Conservation (phyloP, 345 rosid species). For the Luvunga scandens region DNA sequence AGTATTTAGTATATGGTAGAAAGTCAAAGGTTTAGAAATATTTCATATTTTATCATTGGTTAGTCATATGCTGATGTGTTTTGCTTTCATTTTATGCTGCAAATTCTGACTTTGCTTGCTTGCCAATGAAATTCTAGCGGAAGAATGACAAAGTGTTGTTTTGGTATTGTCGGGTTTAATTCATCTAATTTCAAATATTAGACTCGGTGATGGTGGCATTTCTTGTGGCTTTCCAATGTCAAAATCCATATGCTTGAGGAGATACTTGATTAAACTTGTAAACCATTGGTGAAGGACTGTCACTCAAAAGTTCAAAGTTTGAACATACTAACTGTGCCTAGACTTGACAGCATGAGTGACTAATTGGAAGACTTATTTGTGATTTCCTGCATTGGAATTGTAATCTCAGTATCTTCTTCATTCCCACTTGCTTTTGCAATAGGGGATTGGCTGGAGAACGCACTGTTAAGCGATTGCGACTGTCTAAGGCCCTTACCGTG, state of each 20-base stretch:
- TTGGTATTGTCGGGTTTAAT: not conserved
- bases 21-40: not conserved
- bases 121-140: not conserved
- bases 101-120: not conserved
- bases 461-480: slow-evolving; percentile 81
- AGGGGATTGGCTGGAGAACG: slow-evolving; percentile 91
- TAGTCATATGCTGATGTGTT: not conserved
- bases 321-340: not conserved
- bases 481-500: slow-evolving; percentile 87
- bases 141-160: not conserved
- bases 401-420: not conserved
- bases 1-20: not conserved
- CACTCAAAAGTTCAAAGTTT: not conserved
- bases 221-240: not conserved
- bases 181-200: not conserved
- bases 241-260: not conserved
- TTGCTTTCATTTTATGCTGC: not conserved
- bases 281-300: not conserved
- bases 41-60: not conserved
- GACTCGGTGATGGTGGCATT: not conserved
- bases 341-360: not conserved
- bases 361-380: not conserved
- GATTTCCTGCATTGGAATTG: not conserved
- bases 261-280: not conserved
- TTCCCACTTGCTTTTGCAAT: slow-evolving; percentile 17